These are phyloP conservation scores for Parsonsia alboflavescens DNA, from an alignment of 257 asterid species.

Conservation along the genomic window DNA sequence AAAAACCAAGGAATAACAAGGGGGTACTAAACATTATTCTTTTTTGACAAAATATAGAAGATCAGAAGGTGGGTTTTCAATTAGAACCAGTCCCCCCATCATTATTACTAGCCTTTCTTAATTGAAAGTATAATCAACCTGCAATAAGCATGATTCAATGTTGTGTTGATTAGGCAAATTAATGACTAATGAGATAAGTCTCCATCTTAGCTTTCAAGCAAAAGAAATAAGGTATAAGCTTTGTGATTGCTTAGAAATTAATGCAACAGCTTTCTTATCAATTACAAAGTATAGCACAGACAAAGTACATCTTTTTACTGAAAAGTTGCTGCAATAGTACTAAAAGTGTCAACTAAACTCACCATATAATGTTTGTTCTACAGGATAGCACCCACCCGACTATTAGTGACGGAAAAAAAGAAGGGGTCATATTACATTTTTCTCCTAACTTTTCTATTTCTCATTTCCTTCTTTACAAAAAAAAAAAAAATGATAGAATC, in stretches of 20 bases:
- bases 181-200: background rate
- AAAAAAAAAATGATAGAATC: background rate
- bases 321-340: background rate
- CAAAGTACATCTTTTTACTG: background rate
- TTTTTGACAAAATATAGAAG: background rate
- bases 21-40: background rate
- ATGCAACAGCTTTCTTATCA: conserved; percentile 8
- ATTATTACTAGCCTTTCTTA: background rate
- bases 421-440: background rate
- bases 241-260: conserved; percentile 22
- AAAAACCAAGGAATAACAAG: background rate
- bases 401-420: background rate
- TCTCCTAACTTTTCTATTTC: background rate
- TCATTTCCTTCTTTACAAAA: background rate
- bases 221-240: background rate
- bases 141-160: background rate
- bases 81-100: background rate
- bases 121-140: background rate
- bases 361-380: background rate
- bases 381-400: background rate
- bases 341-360: background rate
- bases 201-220: conserved; percentile 24
- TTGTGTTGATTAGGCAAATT: conserved; percentile 6
- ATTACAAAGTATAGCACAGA: background rate
- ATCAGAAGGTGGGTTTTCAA: background rate